Evolutionary conservation across 352 stramenopile species (phyloP).

Genomic region (Pythium volutum): DNA sequence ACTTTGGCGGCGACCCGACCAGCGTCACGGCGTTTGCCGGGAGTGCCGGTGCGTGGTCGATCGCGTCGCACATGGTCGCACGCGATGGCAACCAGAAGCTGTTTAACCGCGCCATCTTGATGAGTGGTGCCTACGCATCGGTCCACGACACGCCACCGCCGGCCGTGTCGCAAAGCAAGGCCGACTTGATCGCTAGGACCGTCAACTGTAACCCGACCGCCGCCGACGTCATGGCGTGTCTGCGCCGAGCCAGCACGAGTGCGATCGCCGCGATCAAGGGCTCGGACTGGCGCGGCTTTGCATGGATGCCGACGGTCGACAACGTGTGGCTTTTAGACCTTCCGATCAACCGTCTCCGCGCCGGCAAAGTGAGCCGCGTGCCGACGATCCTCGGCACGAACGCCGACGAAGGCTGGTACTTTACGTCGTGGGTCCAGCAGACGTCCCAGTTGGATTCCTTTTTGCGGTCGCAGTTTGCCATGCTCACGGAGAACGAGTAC

Average conservation of each 20-base stretch:
- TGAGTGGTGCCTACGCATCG: conserved; percentile 12
- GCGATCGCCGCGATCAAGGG: neutral
- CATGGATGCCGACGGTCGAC: conserved; percentile 14
- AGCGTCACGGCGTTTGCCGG: conserved; percentile 31
- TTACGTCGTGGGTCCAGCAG: neutral
- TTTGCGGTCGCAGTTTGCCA: neutral
- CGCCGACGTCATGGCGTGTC: conserved; percentile 1
- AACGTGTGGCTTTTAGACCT: neutral
- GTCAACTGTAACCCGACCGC: neutral
- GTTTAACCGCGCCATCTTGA: conserved; percentile 10
- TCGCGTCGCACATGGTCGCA: conserved; percentile 8
- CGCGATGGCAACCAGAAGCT: conserved; percentile 8
- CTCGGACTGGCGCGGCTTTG: neutral
- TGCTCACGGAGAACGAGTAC: neutral
- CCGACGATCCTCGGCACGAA: conserved; percentile 11
- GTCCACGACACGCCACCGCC: neutral
- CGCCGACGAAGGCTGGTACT: conserved; percentile 14
- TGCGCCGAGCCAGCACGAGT: neutral
- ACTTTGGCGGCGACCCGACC: conserved; percentile 35
- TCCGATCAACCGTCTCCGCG: conserved; percentile 3
- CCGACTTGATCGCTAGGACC: neutral
- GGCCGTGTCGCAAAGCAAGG: neutral
- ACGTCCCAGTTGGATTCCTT: neutral
- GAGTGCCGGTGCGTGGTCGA: conserved; percentile 11
- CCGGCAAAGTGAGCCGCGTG: conserved; percentile 12